These are phyloP conservation scores for Irpex lacteus DNA, from an alignment of 1,284 basidiomycete genomes.

Conservation along the genomic window DNA sequence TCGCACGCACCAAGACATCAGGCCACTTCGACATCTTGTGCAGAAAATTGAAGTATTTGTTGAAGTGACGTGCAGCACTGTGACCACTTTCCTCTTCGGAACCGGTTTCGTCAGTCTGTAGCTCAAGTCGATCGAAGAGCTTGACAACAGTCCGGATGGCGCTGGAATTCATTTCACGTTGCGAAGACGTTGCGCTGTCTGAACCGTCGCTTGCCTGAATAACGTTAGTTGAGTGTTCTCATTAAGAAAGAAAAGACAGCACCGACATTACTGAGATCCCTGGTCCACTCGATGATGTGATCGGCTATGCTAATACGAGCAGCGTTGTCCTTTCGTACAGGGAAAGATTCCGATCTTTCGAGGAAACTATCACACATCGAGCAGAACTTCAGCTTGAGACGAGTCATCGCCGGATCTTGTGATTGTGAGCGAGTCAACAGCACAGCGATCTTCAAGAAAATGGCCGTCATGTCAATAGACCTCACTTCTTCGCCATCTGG, in stretches of 20 bases:
- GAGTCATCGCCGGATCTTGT: constrained; percentile 49
- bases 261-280: constrained; percentile 46
- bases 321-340: constrained; percentile 63
- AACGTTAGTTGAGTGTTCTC: too few relatives aligned
- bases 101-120: constrained; percentile 58
- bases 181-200: constrained; percentile 15
- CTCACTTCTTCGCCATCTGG: constrained; percentile 59
- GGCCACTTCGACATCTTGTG: constrained; percentile 52
- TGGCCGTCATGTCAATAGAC: constrained; percentile 68
- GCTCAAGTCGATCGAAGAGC: constrained; percentile 72
- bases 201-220: constrained; percentile 6
- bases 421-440: constrained; percentile 69
- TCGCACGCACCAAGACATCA: constrained; percentile 38
- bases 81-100: constrained; percentile 66
- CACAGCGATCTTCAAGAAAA: constrained; percentile 60
- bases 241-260: neutral
- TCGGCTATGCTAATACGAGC: constrained; percentile 74
- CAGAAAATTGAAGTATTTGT: constrained; percentile 69
- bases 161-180: constrained; percentile 69
- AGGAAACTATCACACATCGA: constrained; percentile 69
- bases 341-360: constrained; percentile 57
- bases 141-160: constrained; percentile 72
- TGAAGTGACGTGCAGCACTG: constrained; percentile 74
- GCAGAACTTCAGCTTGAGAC: constrained; percentile 78
- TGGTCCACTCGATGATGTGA: constrained; percentile 75